phyloP scores from a whole-genome alignment of 2,329 filamentous ascomycete genomes.

The Trichoderma polysporum region DNA sequence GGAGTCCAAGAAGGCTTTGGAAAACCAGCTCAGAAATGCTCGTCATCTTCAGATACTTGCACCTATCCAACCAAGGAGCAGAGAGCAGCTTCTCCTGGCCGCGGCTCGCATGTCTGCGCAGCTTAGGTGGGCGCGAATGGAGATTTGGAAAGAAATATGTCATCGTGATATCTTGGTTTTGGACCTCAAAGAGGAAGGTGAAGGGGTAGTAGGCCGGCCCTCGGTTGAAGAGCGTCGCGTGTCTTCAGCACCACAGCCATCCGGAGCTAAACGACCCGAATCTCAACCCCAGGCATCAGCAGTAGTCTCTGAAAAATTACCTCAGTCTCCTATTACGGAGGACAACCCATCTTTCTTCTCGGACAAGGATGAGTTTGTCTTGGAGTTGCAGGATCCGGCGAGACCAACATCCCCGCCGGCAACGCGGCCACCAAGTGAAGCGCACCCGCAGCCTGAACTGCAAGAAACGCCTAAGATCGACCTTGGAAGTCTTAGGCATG shows the following conservation, averaged over 20 bases:
- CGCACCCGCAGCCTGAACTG: conserved; percentile 28
- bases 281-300: conserved; percentile 21
- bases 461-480: conserved; percentile 28
- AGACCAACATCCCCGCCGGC: conserved; percentile 34
- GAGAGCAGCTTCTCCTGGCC: conserved; percentile 81
- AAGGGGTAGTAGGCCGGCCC: conserved; percentile 17
- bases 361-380: conserved; percentile 22
- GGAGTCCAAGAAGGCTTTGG: conserved; percentile 71
- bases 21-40: conserved; percentile 81
- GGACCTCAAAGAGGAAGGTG: conserved; percentile 77
- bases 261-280: conserved; percentile 27
- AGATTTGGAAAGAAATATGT: conserved; percentile 89
- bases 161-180: conserved; percentile 83
- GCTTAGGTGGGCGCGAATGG: conserved; percentile 89
- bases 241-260: conserved; percentile 25
- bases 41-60: conserved; percentile 86
- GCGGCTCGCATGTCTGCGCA: conserved; percentile 83
- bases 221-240: conserved; percentile 22
- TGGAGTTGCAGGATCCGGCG: conserved; percentile 30
- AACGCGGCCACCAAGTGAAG: conserved; percentile 28
- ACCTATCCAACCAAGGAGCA: conserved; percentile 85
- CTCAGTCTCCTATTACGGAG: conserved; percentile 24
- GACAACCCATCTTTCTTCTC: conserved; percentile 24
- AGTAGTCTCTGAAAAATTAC: conserved; percentile 29
- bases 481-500: conserved; percentile 29